Conservation (phyloP, 768 basidiomycete species). For the Mycena amicta region DNA sequence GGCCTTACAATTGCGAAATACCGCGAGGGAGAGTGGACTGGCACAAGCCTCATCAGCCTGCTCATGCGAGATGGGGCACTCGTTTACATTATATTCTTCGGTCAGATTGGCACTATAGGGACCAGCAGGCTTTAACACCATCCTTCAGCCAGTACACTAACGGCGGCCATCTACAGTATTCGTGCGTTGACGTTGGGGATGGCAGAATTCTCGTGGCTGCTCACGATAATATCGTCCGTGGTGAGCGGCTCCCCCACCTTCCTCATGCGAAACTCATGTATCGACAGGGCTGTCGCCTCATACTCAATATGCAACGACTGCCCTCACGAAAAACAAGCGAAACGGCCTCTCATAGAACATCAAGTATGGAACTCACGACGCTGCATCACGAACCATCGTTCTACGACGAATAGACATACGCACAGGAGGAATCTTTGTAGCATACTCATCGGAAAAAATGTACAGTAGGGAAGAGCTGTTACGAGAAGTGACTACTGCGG, state of each 20-base stretch:
- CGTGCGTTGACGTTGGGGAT: conserved; percentile 1
- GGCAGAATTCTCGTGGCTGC: conserved; percentile 17
- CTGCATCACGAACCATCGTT: not conserved
- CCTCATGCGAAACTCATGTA: no score
- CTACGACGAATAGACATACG: conserved; percentile 13
- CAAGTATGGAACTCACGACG: not conserved
- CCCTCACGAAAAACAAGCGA: conserved; percentile 4
- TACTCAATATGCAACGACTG: conserved; percentile 19
- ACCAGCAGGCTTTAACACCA: not conserved
- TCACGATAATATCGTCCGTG: conserved; percentile 11
- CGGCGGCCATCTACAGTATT: conserved; percentile 8
- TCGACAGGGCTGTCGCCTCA: conserved; percentile 19
- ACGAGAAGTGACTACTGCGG: conserved; percentile 40
- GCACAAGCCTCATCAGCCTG: conserved; percentile 8
- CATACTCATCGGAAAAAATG: conserved; percentile 32
- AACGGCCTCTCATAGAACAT: not conserved
- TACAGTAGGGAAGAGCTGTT: conserved; percentile 29
- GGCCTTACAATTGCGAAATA: conserved; percentile 8
- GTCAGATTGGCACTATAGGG: not conserved
- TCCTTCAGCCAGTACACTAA: not conserved
- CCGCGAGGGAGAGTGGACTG: conserved; percentile 13
- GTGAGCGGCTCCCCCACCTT: no score
- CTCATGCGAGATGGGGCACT: conserved; percentile 15
- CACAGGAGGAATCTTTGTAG: not conserved
- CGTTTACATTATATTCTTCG: conserved; percentile 13